Conservation (phyloP, 257 asterid species). For the Jacaranda copaia region DNA sequence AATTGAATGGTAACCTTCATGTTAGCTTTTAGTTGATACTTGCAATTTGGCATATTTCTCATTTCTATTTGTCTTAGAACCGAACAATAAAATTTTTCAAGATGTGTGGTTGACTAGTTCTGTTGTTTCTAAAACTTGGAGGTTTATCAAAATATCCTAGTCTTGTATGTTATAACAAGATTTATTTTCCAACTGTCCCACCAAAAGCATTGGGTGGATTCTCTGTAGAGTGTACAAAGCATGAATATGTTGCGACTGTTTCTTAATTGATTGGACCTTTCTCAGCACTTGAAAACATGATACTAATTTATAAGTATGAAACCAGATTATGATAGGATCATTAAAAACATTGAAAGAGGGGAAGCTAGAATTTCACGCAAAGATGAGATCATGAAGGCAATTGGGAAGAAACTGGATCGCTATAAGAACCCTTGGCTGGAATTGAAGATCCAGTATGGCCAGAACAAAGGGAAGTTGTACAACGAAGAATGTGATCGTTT, state of each 20-base stretch:
- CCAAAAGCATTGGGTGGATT: background rate
- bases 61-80: too few relatives aligned
- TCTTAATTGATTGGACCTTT: background rate
- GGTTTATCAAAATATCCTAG: too few relatives aligned
- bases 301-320: slow-evolving; percentile 31
- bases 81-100: background rate
- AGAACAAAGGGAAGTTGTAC: slow-evolving; percentile 97
- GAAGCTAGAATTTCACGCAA: slow-evolving; percentile 95
- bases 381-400: slow-evolving; percentile 98
- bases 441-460: slow-evolving; percentile 95
- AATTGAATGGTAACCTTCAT: slow-evolving; percentile 73
- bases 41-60: background rate
- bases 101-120: background rate
- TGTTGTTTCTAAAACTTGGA: too few relatives aligned
- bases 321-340: slow-evolving; percentile 93
- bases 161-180: background rate
- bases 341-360: slow-evolving; percentile 95
- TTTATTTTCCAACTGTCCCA: background rate
- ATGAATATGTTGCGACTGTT: background rate
- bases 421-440: slow-evolving; percentile 99
- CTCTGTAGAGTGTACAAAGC: background rate
- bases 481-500: slow-evolving; percentile 99
- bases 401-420: slow-evolving; percentile 95
- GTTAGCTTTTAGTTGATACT: background rate
- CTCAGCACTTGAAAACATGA: background rate